Evolutionary conservation across 2,329 filamentous ascomycete species (phyloP), one percentile per base, ranked within the genome.

Genomic region (Huntiella decipiens): DNA sequence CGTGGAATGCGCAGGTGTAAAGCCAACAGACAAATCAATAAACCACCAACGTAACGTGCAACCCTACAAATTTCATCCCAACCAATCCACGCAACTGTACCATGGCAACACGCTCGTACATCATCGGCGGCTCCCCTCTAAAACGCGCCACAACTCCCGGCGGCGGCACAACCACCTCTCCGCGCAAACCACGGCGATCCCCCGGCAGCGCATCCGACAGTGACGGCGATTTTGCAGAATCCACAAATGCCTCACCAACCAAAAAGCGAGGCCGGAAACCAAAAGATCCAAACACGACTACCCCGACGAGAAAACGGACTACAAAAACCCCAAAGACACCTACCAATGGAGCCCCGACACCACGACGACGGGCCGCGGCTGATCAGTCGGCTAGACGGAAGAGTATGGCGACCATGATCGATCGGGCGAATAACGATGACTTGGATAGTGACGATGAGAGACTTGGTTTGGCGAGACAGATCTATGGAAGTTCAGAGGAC

Each of bases 311-410:
- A 4, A 58, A 52, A 12, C 55, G 56, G 46, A 54, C 60, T 48
- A 61, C 61, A 8, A 56, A 61, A 3, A 55, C 53, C 1, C 54
- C 54, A 7, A 58, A 58, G 44, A 47, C 52, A 11, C 51, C 50
- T 34, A 51, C 52, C 3, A 55, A 52, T 51, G 33, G 43, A 45
- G 62, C 60, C 5, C 56, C 63, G 32, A 84, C 79, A 1, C 79
- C 82, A 0, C 72, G 73, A 34, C 71, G 76, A 53, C 67, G 71
- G 37, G 74, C 71, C 51, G 81, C 83, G 52, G 81, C 81, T 15
- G 85, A 95, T 61, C 77, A 82, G 42, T 95, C 87, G 4, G 88
- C 87, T 2, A 76, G 82, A 55, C 78, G 78, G 56, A 95, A 94
- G 66, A 93, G 83, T 58, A 82, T 81, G 16, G 71, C 77, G 44